Evolutionary conservation across 2,329 filamentous ascomycete genomes (phyloP).

Genomic region (Penicillium italicum): DNA sequence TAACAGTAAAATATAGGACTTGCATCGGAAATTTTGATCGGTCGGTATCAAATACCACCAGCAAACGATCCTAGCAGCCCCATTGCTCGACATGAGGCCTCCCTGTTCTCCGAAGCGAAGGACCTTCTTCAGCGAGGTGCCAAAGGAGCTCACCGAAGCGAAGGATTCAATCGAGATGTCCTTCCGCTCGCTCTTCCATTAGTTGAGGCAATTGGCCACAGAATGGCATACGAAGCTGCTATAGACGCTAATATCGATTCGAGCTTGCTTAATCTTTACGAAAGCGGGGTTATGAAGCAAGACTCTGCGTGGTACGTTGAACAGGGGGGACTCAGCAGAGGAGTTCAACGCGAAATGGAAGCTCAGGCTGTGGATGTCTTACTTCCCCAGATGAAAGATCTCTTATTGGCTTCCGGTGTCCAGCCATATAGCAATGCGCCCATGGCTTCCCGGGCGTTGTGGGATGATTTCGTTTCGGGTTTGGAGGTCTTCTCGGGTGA

Average conservation of each 20-base stretch:
- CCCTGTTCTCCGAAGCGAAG: background rate
- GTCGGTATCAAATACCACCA: constrained; percentile 22
- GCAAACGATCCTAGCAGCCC: constrained; percentile 8
- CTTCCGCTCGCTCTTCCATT: background rate
- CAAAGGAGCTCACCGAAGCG: background rate
- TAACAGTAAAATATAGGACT: constrained; percentile 17
- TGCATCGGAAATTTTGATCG: constrained; percentile 25
- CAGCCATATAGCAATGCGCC: constrained; percentile 14
- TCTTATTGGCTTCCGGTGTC: constrained; percentile 5
- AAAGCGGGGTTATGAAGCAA: constrained; percentile 3
- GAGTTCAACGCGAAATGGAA: constrained; percentile 11
- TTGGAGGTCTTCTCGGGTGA: constrained; percentile 3
- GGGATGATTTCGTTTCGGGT: constrained; percentile 8
- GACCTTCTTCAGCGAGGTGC: background rate
- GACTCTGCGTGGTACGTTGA: constrained; percentile 9
- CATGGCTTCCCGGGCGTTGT: constrained; percentile 10
- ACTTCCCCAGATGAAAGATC: constrained; percentile 8
- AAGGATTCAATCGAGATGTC: background rate
- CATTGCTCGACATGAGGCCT: constrained; percentile 11
- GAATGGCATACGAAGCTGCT: background rate
- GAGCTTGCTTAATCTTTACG: constrained; percentile 13
- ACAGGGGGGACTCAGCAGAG: constrained; percentile 4
- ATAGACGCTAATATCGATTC: background rate
- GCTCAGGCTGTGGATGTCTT: constrained; percentile 8
- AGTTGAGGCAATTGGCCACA: background rate